Conservation (phyloP, 805 yeast species). For the Saccharomycopsis schoenii region DNA sequence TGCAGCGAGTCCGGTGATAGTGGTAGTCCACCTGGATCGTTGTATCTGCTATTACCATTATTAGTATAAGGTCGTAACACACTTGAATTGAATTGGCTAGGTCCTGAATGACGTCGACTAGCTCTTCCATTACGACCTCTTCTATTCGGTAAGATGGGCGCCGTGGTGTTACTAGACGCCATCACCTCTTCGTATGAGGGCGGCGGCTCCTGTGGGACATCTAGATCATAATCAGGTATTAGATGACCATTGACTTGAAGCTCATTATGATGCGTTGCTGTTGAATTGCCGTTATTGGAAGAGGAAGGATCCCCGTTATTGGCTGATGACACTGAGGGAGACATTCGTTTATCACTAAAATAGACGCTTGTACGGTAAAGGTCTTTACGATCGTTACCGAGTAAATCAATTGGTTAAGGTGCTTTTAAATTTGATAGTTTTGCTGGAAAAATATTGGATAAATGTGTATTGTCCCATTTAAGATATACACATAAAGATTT, state of each 20-base stretch:
- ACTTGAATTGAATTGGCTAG: background rate
- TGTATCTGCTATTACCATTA: background rate
- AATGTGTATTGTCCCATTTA: no score
- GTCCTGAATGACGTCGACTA: slow-evolving; percentile 15
- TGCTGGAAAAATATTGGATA: background rate
- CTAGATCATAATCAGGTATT: background rate
- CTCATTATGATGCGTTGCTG: background rate
- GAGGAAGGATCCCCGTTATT: background rate
- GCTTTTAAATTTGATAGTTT: background rate
- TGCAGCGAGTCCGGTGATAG: background rate
- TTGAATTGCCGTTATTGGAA: background rate
- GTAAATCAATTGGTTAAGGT: no score
- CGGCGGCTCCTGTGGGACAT: slow-evolving; percentile 6
- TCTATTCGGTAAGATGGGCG: background rate
- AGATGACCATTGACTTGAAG: background rate
- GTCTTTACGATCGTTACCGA: no score
- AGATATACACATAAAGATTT: no score
- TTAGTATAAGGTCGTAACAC: background rate
- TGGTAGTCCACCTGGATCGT: background rate
- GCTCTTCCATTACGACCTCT: background rate
- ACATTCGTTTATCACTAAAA: background rate
- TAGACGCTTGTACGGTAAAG: no score
- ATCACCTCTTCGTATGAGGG: slow-evolving; percentile 13
- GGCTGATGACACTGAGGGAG: background rate
- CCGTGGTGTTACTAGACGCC: background rate